Evolutionary conservation across 2,329 filamentous ascomycete genomes (phyloP), one percentile per base, ranked within the genome.

Genomic region (Aureobasidium lini): DNA sequence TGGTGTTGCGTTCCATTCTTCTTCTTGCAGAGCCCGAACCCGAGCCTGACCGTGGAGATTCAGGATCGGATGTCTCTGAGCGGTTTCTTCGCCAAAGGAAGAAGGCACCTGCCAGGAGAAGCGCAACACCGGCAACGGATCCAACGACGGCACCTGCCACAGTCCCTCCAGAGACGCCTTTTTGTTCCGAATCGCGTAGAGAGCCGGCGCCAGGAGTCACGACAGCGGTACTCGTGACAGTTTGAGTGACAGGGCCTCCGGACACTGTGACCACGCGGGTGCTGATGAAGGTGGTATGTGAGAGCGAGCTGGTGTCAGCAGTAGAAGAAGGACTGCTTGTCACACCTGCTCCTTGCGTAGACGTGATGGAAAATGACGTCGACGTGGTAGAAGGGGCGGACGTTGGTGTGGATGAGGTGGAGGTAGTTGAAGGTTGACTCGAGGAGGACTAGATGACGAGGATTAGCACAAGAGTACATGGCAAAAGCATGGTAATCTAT

Each of bases 111-210:
- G 71, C 69, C 23, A 72, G 66, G 6, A 77, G 59, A 9, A 73
- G 66, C 32, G 71, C 73, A 15, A 77, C 39, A 8, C 69, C 70
- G 31, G 66, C 69, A 6, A 77, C 49, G 13, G 72, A 71, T 18
- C 76, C 77, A 37, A 78, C 69, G 16, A 77, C 77, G 50, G 74
- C 72, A 32, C 76, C 77, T 15, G 73, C 77, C 43, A 79, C 77
- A n/a, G 72, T 73, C 8, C 75, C 76, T 29, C 69, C 69, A 36
- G 75, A 76, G 1, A 71, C 61, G 28, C 62, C 61, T 18, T 67
- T 61, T 15, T 65, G 61, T 40, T 50, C 28, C 11, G 59, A 8
- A 61, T 59, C 42, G 37, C 66, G 40, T 11, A 28, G 29, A 49
- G 66, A 58, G 43, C 65, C 60, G 9, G 63, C 48, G 8, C 66